A percentile compares a stretch with the other conserved stretches of the same genome.
Evolutionary conservation across 441 rosid genomes (phyloP).

Genomic region (Geranium incanum): DNA sequence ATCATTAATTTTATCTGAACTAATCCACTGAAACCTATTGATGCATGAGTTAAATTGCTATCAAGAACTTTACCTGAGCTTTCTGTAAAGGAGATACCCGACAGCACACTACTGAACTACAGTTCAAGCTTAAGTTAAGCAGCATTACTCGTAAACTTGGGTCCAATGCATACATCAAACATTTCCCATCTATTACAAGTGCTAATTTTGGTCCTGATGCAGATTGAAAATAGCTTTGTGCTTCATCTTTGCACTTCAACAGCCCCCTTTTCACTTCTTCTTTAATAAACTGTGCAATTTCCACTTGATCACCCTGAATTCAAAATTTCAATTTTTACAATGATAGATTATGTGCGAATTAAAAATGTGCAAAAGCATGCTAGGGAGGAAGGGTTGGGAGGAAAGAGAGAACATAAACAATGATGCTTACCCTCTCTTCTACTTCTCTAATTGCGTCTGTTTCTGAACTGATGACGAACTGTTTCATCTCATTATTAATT

Average conservation of each 20-base stretch:
- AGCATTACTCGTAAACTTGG: constrained; percentile 74
- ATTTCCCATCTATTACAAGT: constrained; percentile 92
- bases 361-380: neutral
- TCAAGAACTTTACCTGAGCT: constrained; percentile 67
- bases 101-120: constrained; percentile 95
- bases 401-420: constrained; percentile 5
- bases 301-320: constrained; percentile 59
- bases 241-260: constrained; percentile 77
- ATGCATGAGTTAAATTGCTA: neutral
- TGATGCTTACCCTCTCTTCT: constrained; percentile 71
- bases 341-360: constrained; percentile 8
- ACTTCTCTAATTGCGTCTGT: constrained; percentile 81
- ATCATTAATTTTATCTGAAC: neutral
- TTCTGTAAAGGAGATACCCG: constrained; percentile 98
- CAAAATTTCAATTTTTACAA: constrained; percentile 12
- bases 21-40: constrained; percentile 9
- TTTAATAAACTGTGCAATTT: constrained; percentile 79
- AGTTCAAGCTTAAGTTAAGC: constrained; percentile 90
- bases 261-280: constrained; percentile 77
- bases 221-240: constrained; percentile 46
- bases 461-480: constrained; percentile 72
- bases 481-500: constrained; percentile 75
- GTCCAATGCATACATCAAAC: constrained; percentile 94
- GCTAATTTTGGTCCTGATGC: constrained; percentile 74
- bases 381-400: neutral